Conservation (phyloP, 371 early-diverging fungal genomes). For the Umbelopsis sp. region DNA sequence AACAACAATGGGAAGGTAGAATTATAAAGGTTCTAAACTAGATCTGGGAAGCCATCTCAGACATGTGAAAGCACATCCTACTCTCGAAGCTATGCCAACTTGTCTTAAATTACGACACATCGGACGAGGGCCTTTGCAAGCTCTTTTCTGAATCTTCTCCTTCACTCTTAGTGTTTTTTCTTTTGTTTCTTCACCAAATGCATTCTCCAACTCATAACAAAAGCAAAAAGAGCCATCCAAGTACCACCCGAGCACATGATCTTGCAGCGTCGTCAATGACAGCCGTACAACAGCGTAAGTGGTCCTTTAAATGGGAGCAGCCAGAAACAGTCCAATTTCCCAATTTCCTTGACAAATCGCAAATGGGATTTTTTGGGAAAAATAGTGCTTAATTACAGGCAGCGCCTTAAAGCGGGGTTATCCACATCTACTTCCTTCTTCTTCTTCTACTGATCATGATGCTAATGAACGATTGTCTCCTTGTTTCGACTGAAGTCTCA, state of each 20-base stretch:
- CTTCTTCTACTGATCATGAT: neutral
- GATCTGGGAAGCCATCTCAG: neutral
- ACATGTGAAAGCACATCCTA: neutral
- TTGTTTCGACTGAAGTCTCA: slow-evolving; percentile 24
- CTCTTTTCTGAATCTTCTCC: neutral
- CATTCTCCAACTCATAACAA: neutral
- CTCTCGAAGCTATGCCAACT: neutral
- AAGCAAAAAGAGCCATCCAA: neutral
- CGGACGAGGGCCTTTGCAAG: too few species aligned
- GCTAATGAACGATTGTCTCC: slow-evolving; percentile 21
- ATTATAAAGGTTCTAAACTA: neutral
- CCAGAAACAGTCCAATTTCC: slow-evolving; percentile 22
- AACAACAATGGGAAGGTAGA: neutral
- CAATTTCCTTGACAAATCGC: slow-evolving; percentile 12
- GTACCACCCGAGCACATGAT: neutral
- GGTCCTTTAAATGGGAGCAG: slow-evolving; percentile 21
- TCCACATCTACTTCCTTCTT: neutral
- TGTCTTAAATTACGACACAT: too few species aligned
- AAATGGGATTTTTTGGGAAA: slow-evolving; percentile 23
- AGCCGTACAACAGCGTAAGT: slow-evolving; percentile 18
- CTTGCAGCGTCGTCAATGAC: slow-evolving; percentile 1
- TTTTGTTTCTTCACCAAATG: slow-evolving; percentile 5
- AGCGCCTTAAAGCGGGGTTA: neutral
- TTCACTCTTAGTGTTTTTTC: neutral
- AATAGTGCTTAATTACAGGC: too few species aligned